Evolutionary conservation across 345 rosid species (phyloP).

Genomic region (Cochlearia excelsa): DNA sequence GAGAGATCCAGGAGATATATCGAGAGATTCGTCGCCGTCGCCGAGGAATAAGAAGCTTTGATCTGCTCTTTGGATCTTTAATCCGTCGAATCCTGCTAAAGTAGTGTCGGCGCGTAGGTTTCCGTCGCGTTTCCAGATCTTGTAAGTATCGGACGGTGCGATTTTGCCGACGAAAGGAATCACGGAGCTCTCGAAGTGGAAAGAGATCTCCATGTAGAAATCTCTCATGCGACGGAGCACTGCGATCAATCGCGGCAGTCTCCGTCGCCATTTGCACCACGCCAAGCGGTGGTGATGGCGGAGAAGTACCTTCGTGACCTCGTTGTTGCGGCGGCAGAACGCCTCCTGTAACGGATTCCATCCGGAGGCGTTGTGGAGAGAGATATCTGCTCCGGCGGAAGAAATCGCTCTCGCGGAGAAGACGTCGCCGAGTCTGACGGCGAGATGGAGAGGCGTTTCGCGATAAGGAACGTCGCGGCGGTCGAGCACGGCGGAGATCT

Average conservation of each 20-base stretch:
- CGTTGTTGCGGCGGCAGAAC: conserved; percentile 65
- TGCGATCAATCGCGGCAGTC: conserved; percentile 74
- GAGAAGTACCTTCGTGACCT: conserved; percentile 57
- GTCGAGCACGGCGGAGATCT: conserved; percentile 71
- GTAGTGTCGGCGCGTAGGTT: conserved; percentile 95
- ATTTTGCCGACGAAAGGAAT: conserved; percentile 92
- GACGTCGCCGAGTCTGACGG: conserved; percentile 66
- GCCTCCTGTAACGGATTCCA: conserved; percentile 98
- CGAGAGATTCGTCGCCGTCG: conserved; percentile 64
- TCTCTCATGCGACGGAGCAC: conserved; percentile 95
- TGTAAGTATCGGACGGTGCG: conserved; percentile 94
- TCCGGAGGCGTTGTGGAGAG: conserved; percentile 79
- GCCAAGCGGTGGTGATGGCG: conserved; percentile 78
- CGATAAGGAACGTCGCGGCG: conserved; percentile 85
- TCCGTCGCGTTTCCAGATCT: conserved; percentile 97
- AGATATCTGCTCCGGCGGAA: conserved; percentile 73
- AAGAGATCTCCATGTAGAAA: conserved; percentile 97
- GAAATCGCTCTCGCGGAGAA: conserved; percentile 56
- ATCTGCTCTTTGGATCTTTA: conserved; percentile 91
- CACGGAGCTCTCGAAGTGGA: conserved; percentile 94
- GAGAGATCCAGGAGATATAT: conserved; percentile 67
- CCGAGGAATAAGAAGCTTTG: conserved; percentile 95
- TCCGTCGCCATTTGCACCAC: conserved; percentile 92
- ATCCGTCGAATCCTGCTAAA: conserved; percentile 90
- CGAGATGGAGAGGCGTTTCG: conserved; percentile 86